phyloP scores from a whole-genome alignment of 192 early-diverging fungal genomes.

The Backusella parvicylindrica region DNA sequence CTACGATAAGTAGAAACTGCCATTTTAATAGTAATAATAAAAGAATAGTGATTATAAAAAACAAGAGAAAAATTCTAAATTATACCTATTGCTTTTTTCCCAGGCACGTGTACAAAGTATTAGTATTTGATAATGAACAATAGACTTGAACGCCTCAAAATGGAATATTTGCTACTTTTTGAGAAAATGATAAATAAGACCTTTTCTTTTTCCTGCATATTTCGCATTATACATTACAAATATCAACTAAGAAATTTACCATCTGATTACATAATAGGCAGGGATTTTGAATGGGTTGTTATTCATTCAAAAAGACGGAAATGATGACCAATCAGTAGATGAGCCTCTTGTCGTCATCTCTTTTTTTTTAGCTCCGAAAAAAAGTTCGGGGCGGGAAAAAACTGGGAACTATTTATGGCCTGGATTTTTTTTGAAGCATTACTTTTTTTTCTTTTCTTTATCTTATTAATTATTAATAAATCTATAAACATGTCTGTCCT shows the following conservation, averaged over 20 bases:
- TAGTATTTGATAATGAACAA: background rate
- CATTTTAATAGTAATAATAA: background rate
- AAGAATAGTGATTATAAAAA: background rate
- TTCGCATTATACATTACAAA: background rate
- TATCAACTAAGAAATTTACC: background rate
- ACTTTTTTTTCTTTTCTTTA: background rate
- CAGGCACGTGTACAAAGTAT: background rate
- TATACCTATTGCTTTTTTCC: background rate
- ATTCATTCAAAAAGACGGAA: background rate
- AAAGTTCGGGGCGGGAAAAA: background rate
- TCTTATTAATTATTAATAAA: background rate
- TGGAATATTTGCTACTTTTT: background rate
- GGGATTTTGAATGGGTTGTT: background rate
- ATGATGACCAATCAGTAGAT: background rate
- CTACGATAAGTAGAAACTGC: background rate
- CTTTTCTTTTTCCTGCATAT: background rate
- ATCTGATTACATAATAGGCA: background rate
- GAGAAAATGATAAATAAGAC: background rate
- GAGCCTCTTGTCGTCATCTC: background rate
- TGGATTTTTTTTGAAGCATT: background rate
- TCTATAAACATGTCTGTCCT: slow-evolving; percentile 53
- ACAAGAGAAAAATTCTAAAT: background rate
- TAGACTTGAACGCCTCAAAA: background rate
- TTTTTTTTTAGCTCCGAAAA: background rate
- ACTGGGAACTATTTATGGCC: background rate